These are phyloP conservation scores for Pseudocercospora macadamiae DNA, from an alignment of 2,329 filamentous ascomycete genomes.

Conservation along the genomic window DNA sequence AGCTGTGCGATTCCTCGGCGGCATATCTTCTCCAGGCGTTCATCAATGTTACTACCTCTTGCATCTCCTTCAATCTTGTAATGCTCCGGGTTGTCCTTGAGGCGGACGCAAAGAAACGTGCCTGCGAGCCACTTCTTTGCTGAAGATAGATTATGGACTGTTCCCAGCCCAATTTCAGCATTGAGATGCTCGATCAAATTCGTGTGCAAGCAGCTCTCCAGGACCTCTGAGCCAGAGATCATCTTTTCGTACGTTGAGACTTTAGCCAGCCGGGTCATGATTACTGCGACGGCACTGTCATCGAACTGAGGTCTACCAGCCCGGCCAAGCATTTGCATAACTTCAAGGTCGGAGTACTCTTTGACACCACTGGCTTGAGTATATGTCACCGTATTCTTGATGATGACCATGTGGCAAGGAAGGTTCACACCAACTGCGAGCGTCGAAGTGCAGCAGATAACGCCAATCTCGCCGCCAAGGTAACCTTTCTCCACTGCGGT, in stretches of 20 bases:
- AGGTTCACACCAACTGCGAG: conserved; percentile 82
- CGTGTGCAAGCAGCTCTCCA: conserved; percentile 77
- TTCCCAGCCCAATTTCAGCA: conserved; percentile 77
- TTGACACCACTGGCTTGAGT: conserved; percentile 48
- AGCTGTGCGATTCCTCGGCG: conserved; percentile 69
- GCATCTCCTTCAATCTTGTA: conserved; percentile 66
- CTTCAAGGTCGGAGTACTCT: conserved; percentile 79
- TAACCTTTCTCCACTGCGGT: conserved; percentile 68
- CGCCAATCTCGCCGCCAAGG: conserved; percentile 69
- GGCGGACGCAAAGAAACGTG: conserved; percentile 76
- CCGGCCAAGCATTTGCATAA: conserved; percentile 89
- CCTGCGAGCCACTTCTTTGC: conserved; percentile 75
- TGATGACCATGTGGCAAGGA: conserved; percentile 64
- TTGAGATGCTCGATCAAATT: conserved; percentile 84
- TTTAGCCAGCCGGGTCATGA: conserved; percentile 72
- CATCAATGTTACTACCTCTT: conserved; percentile 58
- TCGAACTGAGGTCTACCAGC: conserved; percentile 85
- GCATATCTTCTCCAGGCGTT: conserved; percentile 71
- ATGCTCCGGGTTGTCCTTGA: conserved; percentile 69
- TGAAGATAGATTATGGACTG: conserved; percentile 64
- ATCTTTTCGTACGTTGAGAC: conserved; percentile 70
- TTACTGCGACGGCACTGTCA: conserved; percentile 72
- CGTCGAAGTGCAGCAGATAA: conserved; percentile 87
- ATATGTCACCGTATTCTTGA: conserved; percentile 76
- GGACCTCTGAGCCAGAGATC: conserved; percentile 69